A percentile compares a stretch with the other conserved stretches of the same genome.
These are phyloP conservation scores for Aristolochia contorta DNA, from an alignment of 164 flowering plant species.

Conservation along the genomic window DNA sequence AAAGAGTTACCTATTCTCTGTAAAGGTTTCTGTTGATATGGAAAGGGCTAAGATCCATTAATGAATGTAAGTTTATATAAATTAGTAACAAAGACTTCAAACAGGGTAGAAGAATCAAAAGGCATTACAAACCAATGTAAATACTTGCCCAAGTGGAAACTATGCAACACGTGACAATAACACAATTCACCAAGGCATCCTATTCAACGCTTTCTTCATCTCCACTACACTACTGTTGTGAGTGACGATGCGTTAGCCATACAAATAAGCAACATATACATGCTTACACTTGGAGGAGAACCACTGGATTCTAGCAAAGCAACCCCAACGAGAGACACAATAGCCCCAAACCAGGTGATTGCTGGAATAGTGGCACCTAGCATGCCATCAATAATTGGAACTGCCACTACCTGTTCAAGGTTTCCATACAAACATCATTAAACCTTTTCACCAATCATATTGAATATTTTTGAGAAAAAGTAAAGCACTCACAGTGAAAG, in stretches of 20 bases:
- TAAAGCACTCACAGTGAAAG: conserved; percentile 56
- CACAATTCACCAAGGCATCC: conserved; percentile 1
- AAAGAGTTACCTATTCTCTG: neutral
- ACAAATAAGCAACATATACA: no score
- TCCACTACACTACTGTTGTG: neutral
- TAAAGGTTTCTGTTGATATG: neutral
- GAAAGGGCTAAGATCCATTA: neutral
- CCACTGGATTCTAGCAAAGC: conserved; percentile 86
- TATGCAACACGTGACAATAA: conserved; percentile 2
- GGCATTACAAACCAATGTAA: no score
- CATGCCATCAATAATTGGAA: conserved; percentile 81
- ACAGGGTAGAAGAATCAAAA: no score
- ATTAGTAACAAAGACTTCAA: no score
- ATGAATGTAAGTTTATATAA: no score
- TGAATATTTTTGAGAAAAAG: neutral
- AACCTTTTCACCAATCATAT: neutral
- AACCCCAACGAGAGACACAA: conserved; percentile 61
- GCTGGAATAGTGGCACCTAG: conserved; percentile 64
- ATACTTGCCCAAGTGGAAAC: no score
- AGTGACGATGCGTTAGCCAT: no score
- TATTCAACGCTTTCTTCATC: conserved; percentile 7
- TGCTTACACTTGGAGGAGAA: conserved; percentile 77
- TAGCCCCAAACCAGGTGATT: conserved; percentile 74
- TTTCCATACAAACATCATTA: neutral
- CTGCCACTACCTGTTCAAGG: conserved; percentile 52